Evolutionary conservation across 2,329 filamentous ascomycete genomes (phyloP).

Genomic region (Botrytis medusae): DNA sequence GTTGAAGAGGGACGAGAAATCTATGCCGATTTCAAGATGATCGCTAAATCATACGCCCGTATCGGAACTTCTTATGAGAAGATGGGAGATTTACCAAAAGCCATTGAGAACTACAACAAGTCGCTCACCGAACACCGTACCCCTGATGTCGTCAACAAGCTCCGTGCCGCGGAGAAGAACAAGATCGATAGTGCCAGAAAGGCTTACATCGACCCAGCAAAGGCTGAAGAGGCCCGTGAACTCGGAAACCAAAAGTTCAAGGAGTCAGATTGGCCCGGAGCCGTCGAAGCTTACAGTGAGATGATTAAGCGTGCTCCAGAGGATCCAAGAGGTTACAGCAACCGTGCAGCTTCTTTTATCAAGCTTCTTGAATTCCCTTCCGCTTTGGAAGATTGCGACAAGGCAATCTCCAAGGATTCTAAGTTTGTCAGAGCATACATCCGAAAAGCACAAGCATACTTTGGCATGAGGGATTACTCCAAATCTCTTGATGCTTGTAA

Average conservation of each 20-base stretch:
- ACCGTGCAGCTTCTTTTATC: conserved; percentile 93
- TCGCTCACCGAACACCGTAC: conserved; percentile 96
- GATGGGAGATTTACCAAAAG: conserved; percentile 72
- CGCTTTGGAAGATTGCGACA: conserved; percentile 88
- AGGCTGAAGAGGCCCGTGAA: conserved; percentile 93
- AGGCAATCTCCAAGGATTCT: conserved; percentile 85
- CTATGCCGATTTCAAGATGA: conserved; percentile 95
- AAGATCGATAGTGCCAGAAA: conserved; percentile 74
- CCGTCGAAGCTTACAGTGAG: conserved; percentile 90
- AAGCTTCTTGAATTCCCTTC: conserved; percentile 96
- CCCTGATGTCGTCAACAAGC: conserved; percentile 88
- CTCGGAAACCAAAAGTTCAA: conserved; percentile 97
- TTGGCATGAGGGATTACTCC: conserved; percentile 97
- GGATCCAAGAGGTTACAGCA: conserved; percentile 92
- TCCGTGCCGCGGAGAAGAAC: conserved; percentile 84
- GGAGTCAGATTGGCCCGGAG: conserved; percentile 90
- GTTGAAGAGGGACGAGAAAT: conserved; percentile 86
- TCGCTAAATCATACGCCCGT: conserved; percentile 96
- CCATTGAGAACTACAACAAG: conserved; percentile 87
- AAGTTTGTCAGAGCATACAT: conserved; percentile 96
- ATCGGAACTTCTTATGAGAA: conserved; percentile 95
- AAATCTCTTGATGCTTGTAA: conserved; percentile 88
- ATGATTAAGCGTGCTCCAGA: conserved; percentile 95
- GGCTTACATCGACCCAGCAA: conserved; percentile 83
- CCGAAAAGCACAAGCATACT: conserved; percentile 91